Evolutionary conservation across 2,329 filamentous ascomycete species (phyloP), one percentile per base, ranked within the genome.

Genomic region (Aspergillus quadricinctus): DNA sequence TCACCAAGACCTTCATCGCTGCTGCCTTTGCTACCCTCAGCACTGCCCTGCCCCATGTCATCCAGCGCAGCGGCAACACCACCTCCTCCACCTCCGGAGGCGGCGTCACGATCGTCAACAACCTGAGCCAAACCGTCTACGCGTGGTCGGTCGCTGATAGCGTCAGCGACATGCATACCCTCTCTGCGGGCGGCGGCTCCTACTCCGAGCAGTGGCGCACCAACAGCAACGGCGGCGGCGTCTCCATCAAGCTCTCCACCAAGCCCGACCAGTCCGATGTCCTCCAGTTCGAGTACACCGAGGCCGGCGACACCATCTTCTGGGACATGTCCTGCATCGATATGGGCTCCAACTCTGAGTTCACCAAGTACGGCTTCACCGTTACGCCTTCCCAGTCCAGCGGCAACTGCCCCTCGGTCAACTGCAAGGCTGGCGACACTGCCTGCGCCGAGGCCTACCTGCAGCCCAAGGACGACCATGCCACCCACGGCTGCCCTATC

Each of bases 251-350:
- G 70, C 64, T 77, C 41, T 64, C 74, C 56, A 67, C 68, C 58
- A 56, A 59, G 21, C 60, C 64, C 21, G 56, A 61, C 51, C 69
- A 72, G 58, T 41, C 58, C 54, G 66, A 75, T 23, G 69, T 77
- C 48, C 72, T 76, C n/a, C 75, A 77, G 68, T 76, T 74, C 61
- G 72, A 74, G 61, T 74, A 74, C 66, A 74, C 72, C 52, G 37
- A 66, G 50, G 31, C 56, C 9, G 58, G 57, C 25, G 60, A 65
- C 46, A 71, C 65, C 46, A 69, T 74, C 62, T 74, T 60, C 66
- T 74, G 70, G 66, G 72, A 74, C 61, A 65, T 73, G 53, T 72
- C 69, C 52, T 69, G 66, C 62, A 73, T 74, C 63, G 61, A 74
- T 58, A 62, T 69, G 58, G 60, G 61, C 55, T n/a, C 25, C 25